These are phyloP conservation scores for Polytolypa hystricis DNA, from an alignment of 2,329 filamentous ascomycete genomes.

Conservation along the genomic window DNA sequence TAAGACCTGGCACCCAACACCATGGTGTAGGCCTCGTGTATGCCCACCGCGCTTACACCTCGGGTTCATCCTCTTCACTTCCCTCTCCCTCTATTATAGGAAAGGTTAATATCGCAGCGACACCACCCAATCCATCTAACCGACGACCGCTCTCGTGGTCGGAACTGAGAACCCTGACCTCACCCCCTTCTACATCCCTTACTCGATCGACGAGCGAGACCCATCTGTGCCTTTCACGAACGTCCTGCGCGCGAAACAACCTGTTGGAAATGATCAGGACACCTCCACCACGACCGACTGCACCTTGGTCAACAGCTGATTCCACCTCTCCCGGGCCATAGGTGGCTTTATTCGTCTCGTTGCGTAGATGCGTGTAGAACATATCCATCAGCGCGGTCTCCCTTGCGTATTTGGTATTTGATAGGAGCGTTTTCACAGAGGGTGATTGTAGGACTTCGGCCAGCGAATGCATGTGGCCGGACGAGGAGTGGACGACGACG, in stretches of 20 bases:
- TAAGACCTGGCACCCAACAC: background rate
- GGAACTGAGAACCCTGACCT: slow-evolving; percentile 79
- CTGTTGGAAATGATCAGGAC: slow-evolving; percentile 77
- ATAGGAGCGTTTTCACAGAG: slow-evolving; percentile 64
- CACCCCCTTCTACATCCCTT: slow-evolving; percentile 67
- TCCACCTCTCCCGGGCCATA: slow-evolving; percentile 79
- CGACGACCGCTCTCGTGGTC: slow-evolving; percentile 88
- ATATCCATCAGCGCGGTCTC: slow-evolving; percentile 78
- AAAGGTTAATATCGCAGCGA: slow-evolving; percentile 85
- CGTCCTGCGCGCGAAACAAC: slow-evolving; percentile 72
- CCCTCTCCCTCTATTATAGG: slow-evolving; percentile 74
- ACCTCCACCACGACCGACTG: slow-evolving; percentile 76
- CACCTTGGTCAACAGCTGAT: slow-evolving; percentile 72
- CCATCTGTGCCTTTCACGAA: slow-evolving; percentile 66
- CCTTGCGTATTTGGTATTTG: slow-evolving; percentile 76
- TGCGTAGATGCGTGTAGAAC: slow-evolving; percentile 65
- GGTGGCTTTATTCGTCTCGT: slow-evolving; percentile 79
- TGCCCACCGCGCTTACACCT: background rate
- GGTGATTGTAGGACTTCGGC: slow-evolving; percentile 76
- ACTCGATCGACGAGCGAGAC: slow-evolving; percentile 81
- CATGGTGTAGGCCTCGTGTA: background rate
- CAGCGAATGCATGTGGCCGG: slow-evolving; percentile 76
- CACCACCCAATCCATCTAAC: slow-evolving; percentile 70
- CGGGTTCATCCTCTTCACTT: slow-evolving; percentile 42
- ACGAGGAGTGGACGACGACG: slow-evolving; percentile 69